Evolutionary conservation across 805 yeast species (phyloP).

Genomic region (Ogataea saltuana): DNA sequence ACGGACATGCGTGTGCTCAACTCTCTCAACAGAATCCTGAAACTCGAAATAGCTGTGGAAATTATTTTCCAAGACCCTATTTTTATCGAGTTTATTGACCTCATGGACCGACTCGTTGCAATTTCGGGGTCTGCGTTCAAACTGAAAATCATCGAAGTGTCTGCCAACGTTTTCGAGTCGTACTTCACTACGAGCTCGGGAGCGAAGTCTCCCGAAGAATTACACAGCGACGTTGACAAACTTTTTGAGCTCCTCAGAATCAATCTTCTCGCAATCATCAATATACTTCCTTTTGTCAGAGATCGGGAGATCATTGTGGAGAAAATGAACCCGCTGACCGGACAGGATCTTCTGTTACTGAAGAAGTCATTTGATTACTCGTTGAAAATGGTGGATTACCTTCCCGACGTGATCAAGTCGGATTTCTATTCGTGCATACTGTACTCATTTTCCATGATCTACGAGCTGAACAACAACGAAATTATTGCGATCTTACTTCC

Average conservation of each 20-base stretch:
- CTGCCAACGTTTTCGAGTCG: slow-evolving; percentile 39
- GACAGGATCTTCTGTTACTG: slow-evolving; percentile 42
- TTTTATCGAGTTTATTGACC: slow-evolving; percentile 72
- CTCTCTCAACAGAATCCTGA: slow-evolving; percentile 58
- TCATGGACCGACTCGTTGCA: slow-evolving; percentile 69
- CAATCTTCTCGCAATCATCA: slow-evolving; percentile 61
- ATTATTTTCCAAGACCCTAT: slow-evolving; percentile 65
- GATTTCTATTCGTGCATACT: slow-evolving; percentile 75
- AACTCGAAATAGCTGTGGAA: slow-evolving; percentile 55
- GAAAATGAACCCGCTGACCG: slow-evolving; percentile 25
- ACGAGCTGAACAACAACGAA: slow-evolving; percentile 42
- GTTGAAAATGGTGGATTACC: slow-evolving; percentile 59
- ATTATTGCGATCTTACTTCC: slow-evolving; percentile 55
- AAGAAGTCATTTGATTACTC: slow-evolving; percentile 52
- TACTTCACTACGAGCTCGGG: slow-evolving; percentile 44
- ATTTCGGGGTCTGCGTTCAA: slow-evolving; percentile 38
- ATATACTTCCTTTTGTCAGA: slow-evolving; percentile 58
- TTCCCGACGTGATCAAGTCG: slow-evolving; percentile 66
- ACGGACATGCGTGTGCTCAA: slow-evolving; percentile 40
- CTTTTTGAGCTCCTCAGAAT: slow-evolving; percentile 79
- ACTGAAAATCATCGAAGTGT: slow-evolving; percentile 49
- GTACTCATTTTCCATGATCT: slow-evolving; percentile 58
- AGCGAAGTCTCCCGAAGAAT: slow-evolving; percentile 38
- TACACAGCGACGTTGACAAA: slow-evolving; percentile 66
- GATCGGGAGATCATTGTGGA: slow-evolving; percentile 40